Evolutionary conservation across 1,139 yeast genomes (phyloP).

Genomic region (Geotrichum carabidarum): DNA sequence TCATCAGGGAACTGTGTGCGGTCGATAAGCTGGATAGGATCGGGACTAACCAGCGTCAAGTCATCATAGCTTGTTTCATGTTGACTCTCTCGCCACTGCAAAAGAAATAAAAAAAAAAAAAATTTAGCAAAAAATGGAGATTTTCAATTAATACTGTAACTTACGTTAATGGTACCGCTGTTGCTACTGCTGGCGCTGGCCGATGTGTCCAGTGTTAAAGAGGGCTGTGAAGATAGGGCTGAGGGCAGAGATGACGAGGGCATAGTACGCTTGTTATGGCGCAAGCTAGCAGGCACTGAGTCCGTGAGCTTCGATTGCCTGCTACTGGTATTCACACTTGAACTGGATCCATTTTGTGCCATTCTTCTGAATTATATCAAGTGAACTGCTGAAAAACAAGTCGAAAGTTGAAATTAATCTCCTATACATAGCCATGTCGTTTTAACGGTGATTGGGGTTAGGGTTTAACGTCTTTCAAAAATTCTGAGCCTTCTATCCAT

Average conservation of each 20-base stretch:
- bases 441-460: no score
- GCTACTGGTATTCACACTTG: background rate
- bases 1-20: slow-evolving; percentile 8
- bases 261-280: background rate
- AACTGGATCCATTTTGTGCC: no score
- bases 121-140: no score
- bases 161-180: background rate
- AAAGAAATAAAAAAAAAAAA: background rate
- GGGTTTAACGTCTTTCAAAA: no score
- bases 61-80: slow-evolving; percentile 2
- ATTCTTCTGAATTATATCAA: no score
- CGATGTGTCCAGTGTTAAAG: no score
- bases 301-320: background rate
- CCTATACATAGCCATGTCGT: no score
- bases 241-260: no score
- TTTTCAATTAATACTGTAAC: background rate
- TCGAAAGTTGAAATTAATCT: no score
- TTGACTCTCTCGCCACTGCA: background rate
- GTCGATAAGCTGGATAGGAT: slow-evolving; percentile 17
- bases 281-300: background rate
- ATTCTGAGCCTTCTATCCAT: no score
- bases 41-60: slow-evolving; percentile 6
- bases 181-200: background rate
- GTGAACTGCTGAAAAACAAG: no score
- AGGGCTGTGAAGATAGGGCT: no score